Conservation (phyloP, 2,329 filamentous ascomycete species). For the Passalora sequoiae region DNA sequence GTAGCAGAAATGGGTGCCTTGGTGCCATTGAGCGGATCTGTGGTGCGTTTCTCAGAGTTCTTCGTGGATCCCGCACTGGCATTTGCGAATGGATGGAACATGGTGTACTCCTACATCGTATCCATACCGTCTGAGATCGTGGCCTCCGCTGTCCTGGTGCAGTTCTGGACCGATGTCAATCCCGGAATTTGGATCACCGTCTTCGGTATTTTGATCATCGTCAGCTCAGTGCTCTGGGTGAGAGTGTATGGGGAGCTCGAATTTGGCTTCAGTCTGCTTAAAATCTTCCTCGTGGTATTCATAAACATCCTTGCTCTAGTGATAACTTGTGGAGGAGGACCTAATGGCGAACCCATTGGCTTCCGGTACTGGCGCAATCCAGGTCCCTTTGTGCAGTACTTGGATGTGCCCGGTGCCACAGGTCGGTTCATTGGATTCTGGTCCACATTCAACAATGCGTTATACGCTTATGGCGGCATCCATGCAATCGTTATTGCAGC, state of each 20-base stretch:
- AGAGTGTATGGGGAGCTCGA: conserved; percentile 21
- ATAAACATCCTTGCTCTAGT: conserved; percentile 22
- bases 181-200: conserved; percentile 17
- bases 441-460: conserved; percentile 14
- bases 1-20: conserved; percentile 18
- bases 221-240: conserved; percentile 11
- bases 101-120: conserved; percentile 11
- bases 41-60: conserved; percentile 15
- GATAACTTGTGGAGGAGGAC: conserved; percentile 19
- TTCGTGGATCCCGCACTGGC: conserved; percentile 16
- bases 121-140: conserved; percentile 17
- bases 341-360: conserved; percentile 15
- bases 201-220: conserved; percentile 12
- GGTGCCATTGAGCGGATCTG: conserved; percentile 12
- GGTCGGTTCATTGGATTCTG: conserved; percentile 19
- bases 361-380: conserved; percentile 19
- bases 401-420: conserved; percentile 10
- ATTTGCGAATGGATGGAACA: conserved; percentile 17
- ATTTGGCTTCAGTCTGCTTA: conserved; percentile 17
- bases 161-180: conserved; percentile 16
- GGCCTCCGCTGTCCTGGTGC: conserved; percentile 11
- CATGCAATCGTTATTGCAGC: conserved; percentile 56
- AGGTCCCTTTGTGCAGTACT: conserved; percentile 21
- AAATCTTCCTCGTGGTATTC: conserved; percentile 22
- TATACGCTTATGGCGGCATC: conserved; percentile 53